Evolutionary conservation across 2,329 filamentous ascomycete species (phyloP).

Genomic region (Whalleya microplaca): DNA sequence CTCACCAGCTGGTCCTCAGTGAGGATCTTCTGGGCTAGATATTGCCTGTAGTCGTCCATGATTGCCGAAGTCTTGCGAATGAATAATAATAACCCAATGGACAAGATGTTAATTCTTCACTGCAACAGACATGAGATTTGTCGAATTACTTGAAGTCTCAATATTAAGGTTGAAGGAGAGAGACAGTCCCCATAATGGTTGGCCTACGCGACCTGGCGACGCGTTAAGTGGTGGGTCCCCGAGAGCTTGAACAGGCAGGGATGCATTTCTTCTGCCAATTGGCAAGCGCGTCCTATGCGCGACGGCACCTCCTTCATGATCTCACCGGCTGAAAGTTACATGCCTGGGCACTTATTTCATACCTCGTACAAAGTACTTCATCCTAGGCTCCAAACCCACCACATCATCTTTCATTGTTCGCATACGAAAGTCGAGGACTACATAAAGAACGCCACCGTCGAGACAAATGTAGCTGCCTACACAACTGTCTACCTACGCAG

Average conservation of each 20-base stretch:
- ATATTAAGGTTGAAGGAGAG: neutral
- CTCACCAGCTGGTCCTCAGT: conserved; percentile 66
- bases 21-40: conserved; percentile 75
- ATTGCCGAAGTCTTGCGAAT: conserved; percentile 2
- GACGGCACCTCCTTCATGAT: neutral
- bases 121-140: neutral
- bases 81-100: conserved; percentile 4
- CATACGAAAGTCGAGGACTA: neutral
- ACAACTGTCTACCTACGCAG: too few species aligned
- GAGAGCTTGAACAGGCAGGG: neutral
- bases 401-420: neutral
- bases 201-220: conserved; percentile 12
- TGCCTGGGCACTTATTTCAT: too few species aligned
- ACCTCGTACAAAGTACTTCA: too few species aligned
- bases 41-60: conserved; percentile 70
- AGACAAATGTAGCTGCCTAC: neutral
- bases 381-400: neutral
- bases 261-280: conserved; percentile 4
- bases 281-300: conserved; percentile 13
- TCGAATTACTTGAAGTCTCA: conserved; percentile 21
- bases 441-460: neutral
- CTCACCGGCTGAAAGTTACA: neutral
- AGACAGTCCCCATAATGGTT: neutral
- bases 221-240: conserved; percentile 36
- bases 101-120: neutral